A percentile compares a stretch with the other conserved stretches of the same genome.
phyloP scores from a whole-genome alignment of 306 rosid genomes.

The Vigna hirtella region DNA sequence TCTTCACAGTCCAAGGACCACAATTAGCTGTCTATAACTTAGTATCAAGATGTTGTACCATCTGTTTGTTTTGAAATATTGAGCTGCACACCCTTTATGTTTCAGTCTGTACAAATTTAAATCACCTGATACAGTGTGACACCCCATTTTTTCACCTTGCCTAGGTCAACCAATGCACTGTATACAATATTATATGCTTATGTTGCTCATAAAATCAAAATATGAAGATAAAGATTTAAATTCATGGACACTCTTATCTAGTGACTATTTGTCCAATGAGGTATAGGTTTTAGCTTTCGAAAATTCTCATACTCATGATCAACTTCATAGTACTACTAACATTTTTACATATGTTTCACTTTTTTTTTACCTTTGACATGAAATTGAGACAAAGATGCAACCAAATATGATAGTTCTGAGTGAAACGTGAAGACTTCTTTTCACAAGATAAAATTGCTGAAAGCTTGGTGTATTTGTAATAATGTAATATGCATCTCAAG shows the following conservation, averaged over 20 bases:
- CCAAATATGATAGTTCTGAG: not conserved
- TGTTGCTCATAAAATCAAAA: not conserved
- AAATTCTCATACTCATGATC: not conserved
- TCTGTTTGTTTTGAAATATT: constrained; percentile 17
- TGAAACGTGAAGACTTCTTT: constrained; percentile 23
- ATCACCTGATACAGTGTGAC: not conserved
- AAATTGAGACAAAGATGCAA: not conserved
- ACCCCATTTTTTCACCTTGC: not conserved
- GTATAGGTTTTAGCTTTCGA: not conserved
- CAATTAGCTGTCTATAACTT: not conserved
- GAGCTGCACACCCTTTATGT: constrained; percentile 3
- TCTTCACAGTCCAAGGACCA: constrained; percentile 39
- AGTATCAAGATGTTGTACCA: not conserved
- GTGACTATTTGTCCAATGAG: not conserved
- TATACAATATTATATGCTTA: not conserved
- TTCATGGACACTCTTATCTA: not conserved
- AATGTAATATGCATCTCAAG: not conserved
- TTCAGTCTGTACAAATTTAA: constrained; percentile 23
- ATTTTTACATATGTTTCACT: not conserved
- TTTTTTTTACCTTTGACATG: not conserved
- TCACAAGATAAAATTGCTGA: not conserved
- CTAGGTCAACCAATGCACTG: constrained; percentile 2
- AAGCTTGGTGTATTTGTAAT: too few relatives aligned
- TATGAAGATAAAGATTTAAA: not conserved
- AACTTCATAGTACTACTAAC: not conserved